phyloP scores from a whole-genome alignment of 169 alveolate genomes.

The Plasmodium coatneyi region DNA sequence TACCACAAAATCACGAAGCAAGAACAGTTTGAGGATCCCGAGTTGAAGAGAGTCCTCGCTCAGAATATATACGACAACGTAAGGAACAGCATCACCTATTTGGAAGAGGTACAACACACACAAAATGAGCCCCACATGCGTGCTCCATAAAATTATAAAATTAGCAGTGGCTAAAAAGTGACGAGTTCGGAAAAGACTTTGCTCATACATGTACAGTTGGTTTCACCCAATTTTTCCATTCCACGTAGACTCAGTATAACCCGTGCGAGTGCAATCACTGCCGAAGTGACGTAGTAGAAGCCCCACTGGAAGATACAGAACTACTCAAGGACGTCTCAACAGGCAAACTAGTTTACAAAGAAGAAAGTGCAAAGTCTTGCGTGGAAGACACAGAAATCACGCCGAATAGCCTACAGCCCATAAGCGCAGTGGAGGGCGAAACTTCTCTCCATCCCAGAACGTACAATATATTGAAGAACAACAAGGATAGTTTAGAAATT shows the following conservation, averaged over 20 bases:
- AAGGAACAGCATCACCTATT: constrained; percentile 31
- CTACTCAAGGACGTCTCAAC: neutral
- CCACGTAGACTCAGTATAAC: constrained; percentile 37
- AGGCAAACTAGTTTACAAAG: neutral
- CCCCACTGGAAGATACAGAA: neutral
- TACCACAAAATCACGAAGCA: constrained; percentile 57
- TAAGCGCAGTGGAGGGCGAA: neutral
- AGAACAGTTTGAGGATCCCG: constrained; percentile 13
- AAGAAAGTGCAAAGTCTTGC: neutral
- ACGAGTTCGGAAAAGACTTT: neutral
- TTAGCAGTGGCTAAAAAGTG: neutral
- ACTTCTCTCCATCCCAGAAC: constrained; percentile 2
- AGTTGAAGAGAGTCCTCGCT: constrained; percentile 26
- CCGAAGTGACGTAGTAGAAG: constrained; percentile 1
- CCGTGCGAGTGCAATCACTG: neutral
- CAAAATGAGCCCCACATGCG: neutral
- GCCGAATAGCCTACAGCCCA: neutral
- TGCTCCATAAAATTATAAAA: neutral
- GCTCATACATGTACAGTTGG: neutral
- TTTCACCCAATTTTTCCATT: neutral
- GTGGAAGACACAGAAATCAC: neutral
- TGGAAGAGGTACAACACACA: constrained; percentile 14
- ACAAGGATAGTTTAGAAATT: constrained; percentile 18
- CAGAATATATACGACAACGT: constrained; percentile 49
- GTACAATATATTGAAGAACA: constrained; percentile 46